These are phyloP conservation scores for Kuraishia floccosa DNA, from an alignment of 805 yeast species.

Conservation along the genomic window DNA sequence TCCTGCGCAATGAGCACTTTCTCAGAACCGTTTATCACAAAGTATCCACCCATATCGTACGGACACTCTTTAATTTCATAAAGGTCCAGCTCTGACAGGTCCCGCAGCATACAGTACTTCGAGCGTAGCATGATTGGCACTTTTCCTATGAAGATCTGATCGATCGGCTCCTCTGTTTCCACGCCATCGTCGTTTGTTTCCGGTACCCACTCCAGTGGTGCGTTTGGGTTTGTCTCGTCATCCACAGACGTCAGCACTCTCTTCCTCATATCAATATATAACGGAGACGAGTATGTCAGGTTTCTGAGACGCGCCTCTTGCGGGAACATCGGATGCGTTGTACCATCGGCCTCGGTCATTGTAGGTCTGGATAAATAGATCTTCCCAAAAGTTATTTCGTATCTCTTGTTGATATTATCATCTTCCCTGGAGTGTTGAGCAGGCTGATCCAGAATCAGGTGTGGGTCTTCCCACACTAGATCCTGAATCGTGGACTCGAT, in stretches of 20 bases:
- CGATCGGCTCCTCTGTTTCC: slow-evolving; percentile 50
- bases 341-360: slow-evolving; percentile 99
- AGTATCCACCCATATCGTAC: slow-evolving; percentile 99
- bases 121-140: slow-evolving; percentile 98
- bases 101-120: slow-evolving; percentile 87
- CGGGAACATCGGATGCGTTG: slow-evolving; percentile 97
- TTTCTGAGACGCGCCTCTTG: slow-evolving; percentile 97
- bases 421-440: slow-evolving; percentile 92
- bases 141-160: slow-evolving; percentile 84
- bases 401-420: slow-evolving; percentile 84
- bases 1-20: slow-evolving; percentile 98
- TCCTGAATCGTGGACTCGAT: slow-evolving; percentile 95
- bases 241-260: slow-evolving; percentile 79
- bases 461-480: slow-evolving; percentile 90
- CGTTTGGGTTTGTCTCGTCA: slow-evolving; percentile 38
- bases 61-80: slow-evolving; percentile 98
- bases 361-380: slow-evolving; percentile 94
- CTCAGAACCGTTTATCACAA: slow-evolving; percentile 96
- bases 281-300: slow-evolving; percentile 90
- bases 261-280: slow-evolving; percentile 92
- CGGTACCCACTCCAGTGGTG: slow-evolving; percentile 42
- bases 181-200: slow-evolving; percentile 34
- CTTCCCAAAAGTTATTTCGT: slow-evolving; percentile 96
- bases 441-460: slow-evolving; percentile 90
- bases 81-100: slow-evolving; percentile 83